Percentiles rank a stretch among this genome's conserved stretches.
Conservation (phyloP, 1,139 yeast genomes). For the Hyphopichia pseudoburtonii region DNA sequence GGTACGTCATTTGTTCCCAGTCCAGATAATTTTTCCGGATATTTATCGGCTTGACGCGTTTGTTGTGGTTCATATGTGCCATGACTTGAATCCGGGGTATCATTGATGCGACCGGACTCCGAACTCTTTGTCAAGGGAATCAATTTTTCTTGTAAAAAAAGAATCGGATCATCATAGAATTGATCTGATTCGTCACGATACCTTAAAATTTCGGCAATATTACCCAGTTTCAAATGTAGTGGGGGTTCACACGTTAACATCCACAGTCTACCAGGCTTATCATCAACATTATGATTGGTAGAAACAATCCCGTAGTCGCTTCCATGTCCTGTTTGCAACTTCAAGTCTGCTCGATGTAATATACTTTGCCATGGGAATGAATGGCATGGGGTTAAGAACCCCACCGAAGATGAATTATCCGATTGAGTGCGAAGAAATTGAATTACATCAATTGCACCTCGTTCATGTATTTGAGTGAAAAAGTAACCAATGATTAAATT, state of each 20-base stretch:
- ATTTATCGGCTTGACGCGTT: too few relatives aligned
- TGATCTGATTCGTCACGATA: constrained; percentile 87
- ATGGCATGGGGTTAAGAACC: constrained; percentile 92
- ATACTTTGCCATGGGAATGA: constrained; percentile 95
- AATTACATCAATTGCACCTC: constrained; percentile 77
- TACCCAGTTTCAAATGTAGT: constrained; percentile 32
- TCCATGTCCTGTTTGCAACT: too few relatives aligned
- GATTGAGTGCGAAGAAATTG: constrained; percentile 48
- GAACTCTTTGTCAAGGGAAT: constrained; percentile 17
- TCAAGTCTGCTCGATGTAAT: constrained; percentile 54
- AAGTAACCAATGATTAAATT: constrained; percentile 50
- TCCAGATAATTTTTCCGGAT: too few relatives aligned
- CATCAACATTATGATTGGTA: too few relatives aligned
- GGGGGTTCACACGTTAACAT: constrained; percentile 94
- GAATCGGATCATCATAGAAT: constrained; percentile 66
- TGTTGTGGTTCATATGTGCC: too few relatives aligned
- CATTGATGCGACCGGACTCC: constrained; percentile 31
- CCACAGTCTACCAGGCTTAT: constrained; percentile 49
- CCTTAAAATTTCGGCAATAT: constrained; percentile 23
- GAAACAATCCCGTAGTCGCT: too few relatives aligned
- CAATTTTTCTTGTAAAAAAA: constrained; percentile 36
- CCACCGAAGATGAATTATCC: constrained; percentile 52
- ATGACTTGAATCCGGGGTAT: too few relatives aligned
- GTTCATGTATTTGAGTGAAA: constrained; percentile 69
- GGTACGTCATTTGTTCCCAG: too few relatives aligned